Percentiles rank a stretch among this genome's conserved stretches.
These are phyloP conservation scores for Lepiota venenata DNA, from an alignment of 768 basidiomycete genomes.

Conservation along the genomic window DNA sequence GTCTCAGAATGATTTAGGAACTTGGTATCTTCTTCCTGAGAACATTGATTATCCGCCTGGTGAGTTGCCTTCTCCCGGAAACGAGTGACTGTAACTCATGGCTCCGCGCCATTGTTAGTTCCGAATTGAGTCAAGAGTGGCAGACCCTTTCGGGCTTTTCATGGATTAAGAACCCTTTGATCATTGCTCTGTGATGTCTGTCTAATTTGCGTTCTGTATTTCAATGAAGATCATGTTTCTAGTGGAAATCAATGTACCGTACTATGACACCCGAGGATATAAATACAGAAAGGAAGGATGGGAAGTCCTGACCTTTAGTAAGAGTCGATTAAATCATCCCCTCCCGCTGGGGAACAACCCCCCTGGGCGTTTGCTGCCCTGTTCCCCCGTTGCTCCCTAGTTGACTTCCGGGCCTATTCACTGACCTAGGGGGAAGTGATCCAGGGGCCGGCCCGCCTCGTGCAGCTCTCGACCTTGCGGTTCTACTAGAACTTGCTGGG, in stretches of 20 bases:
- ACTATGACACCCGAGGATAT: not conserved
- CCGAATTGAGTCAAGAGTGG: not conserved
- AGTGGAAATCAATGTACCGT: too few relatives aligned
- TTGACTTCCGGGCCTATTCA: slow-evolving; percentile 60
- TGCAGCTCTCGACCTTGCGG: slow-evolving; percentile 40
- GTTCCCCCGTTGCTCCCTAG: slow-evolving; percentile 25
- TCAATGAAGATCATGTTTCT: too few relatives aligned
- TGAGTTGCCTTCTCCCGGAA: slow-evolving; percentile 16
- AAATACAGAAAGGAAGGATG: slow-evolving; percentile 18
- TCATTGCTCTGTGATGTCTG: too few relatives aligned
- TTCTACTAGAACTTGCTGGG: slow-evolving; percentile 28
- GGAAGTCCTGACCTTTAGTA: too few relatives aligned
- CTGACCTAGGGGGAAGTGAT: slow-evolving; percentile 54
- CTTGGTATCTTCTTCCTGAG: slow-evolving; percentile 40
- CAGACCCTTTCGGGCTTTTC: not conserved
- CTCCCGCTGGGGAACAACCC: slow-evolving; percentile 52
- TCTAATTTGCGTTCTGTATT: too few relatives aligned
- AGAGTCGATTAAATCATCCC: slow-evolving; percentile 51
- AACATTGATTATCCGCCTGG: slow-evolving; percentile 45
- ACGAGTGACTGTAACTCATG: not conserved
- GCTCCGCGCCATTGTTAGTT: slow-evolving; percentile 2
- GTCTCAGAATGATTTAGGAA: slow-evolving; percentile 25
- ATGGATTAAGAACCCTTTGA: too few relatives aligned
- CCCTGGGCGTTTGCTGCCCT: slow-evolving; percentile 35
- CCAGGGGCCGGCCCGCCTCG: slow-evolving; percentile 15